These are phyloP conservation scores for Globisporangium parvum DNA, from an alignment of 352 stramenopile genomes.

Conservation along the genomic window DNA sequence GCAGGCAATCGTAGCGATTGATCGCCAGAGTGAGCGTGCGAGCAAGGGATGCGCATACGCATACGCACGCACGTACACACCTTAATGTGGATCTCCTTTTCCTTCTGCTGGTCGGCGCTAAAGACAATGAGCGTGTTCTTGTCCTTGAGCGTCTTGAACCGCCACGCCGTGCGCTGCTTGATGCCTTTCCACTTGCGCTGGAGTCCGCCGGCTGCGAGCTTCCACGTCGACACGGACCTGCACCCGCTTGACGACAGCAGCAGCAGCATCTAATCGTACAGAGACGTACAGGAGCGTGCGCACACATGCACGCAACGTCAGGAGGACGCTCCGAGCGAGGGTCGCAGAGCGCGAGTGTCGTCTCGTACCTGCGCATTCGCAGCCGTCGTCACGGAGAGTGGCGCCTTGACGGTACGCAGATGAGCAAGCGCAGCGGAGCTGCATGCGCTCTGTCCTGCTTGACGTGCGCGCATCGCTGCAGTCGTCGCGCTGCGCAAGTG, in stretches of 20 bases:
- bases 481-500: not conserved
- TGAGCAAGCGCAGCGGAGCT: too few relatives aligned
- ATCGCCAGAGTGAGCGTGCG: not conserved
- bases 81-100: conserved; percentile 57
- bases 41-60: not conserved
- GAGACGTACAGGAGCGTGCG: too few relatives aligned
- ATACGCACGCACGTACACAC: conserved; percentile 1
- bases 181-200: conserved; percentile 79
- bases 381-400: too few relatives aligned
- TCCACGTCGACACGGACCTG: conserved; percentile 59
- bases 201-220: conserved; percentile 62
- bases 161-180: conserved; percentile 78
- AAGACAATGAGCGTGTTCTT: conserved; percentile 68
- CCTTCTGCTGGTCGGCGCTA: conserved; percentile 60
- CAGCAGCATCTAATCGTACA: not conserved
- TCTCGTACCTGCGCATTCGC: too few relatives aligned
- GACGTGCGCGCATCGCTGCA: not conserved
- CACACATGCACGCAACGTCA: not conserved
- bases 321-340: not conserved
- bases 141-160: conserved; percentile 78
- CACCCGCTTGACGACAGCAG: conserved; percentile 5
- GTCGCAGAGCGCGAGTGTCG: too few relatives aligned
- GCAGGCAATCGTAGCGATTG: not conserved
- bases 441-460: too few relatives aligned
- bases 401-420: too few relatives aligned